Evolutionary conservation across 768 basidiomycete genomes (phyloP), one percentile per base, ranked within the genome.

Genomic region (Amanita brunnescens): DNA sequence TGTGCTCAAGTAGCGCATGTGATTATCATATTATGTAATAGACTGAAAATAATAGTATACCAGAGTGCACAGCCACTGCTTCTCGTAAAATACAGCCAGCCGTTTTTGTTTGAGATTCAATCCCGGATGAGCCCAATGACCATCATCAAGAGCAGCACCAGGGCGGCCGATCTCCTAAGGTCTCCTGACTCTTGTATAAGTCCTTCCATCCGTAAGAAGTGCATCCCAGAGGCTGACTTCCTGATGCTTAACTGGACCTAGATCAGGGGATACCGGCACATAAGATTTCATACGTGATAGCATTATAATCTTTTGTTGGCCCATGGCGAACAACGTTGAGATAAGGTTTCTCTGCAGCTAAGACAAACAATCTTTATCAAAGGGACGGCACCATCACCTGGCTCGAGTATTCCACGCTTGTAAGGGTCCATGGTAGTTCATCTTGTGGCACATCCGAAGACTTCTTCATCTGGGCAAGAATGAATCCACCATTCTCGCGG

Each of bases 311-410:
- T n/a, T 30, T 47, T 42, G 18, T 41, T 1, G 9, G 2, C 26
- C 3, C 26, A 29, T 29, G 26, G 7, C n/a, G n/a, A n/a, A n/a
- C n/a, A n/a, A n/a, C n/a, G n/a, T n/a, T n/a, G n/a, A 29, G 26
- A 29, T 7, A 4, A 4, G 26, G 26, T 4, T 3, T 29, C 7
- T 29, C 7, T 3, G 44, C 24, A 34, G 58, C 60, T 4, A 64
- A 55, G 14, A 62, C 61, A 38, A 61, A 67, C 53, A 24, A 67
- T 57, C 39, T 56, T 56, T 45, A 58, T 64, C 9, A 61, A 21
- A 16, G 59, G 62, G 43, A 55, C 46, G 10, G 55, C 35, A 14
- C 3, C 42, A 43, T 43, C 42, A 21, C 42, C 42, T 13, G 3
- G 21, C 23, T 24, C 26, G 6, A 26, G 42, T 26, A 43, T 43